Percentiles rank a stretch among this genome's conserved stretches.
These are phyloP conservation scores for Mrakia frigida DNA, from an alignment of 768 basidiomycete species.

Conservation along the genomic window DNA sequence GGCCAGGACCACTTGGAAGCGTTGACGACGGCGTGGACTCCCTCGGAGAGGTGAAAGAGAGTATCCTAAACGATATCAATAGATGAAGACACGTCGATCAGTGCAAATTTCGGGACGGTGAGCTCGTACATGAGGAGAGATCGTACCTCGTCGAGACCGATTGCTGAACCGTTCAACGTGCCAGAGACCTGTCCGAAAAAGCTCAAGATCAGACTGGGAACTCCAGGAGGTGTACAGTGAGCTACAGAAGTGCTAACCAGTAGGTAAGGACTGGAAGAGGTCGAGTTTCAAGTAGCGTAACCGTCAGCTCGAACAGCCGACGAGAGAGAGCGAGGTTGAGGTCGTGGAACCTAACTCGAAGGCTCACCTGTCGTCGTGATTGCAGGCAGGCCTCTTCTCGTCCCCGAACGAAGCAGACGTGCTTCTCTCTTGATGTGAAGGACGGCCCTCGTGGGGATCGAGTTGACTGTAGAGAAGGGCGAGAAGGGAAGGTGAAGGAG, in stretches of 20 bases:
- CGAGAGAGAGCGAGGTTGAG: background rate
- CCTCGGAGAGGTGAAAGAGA: slow-evolving; percentile 10
- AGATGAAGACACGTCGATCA: background rate
- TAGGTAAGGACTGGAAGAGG: background rate
- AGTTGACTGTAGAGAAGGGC: background rate
- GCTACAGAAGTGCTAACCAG: background rate
- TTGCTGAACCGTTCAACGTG: background rate
- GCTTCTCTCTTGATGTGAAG: background rate
- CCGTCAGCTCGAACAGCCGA: no score
- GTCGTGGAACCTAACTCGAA: background rate
- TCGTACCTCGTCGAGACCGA: slow-evolving; percentile 9
- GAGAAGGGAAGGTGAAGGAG: background rate
- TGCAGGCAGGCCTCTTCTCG: slow-evolving; percentile 4
- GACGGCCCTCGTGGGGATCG: background rate
- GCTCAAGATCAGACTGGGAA: background rate
- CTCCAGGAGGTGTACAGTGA: no score
- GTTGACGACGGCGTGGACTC: slow-evolving; percentile 11
- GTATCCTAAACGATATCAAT: background rate
- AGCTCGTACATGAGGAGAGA: background rate
- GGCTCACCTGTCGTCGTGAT: slow-evolving; percentile 16
- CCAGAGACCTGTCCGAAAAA: background rate
- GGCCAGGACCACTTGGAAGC: slow-evolving; percentile 17
- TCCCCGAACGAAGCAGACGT: slow-evolving; percentile 7
- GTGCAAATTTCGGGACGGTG: background rate
- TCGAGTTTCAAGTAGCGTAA: no score